Evolutionary conservation across 78 protist genomes (phyloP).

Genomic region (Dictyostelium capitatum): DNA sequence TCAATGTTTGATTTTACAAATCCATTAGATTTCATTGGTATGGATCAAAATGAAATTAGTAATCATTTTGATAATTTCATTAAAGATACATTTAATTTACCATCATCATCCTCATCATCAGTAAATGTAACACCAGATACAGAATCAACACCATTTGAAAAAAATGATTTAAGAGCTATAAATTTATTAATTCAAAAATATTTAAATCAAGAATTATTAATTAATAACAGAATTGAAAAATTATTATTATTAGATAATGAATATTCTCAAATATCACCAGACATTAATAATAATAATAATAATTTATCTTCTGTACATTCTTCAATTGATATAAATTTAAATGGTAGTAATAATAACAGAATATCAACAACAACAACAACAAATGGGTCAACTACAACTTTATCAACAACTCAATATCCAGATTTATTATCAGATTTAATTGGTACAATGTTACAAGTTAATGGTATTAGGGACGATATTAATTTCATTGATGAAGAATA

Average conservation of each 20-base stretch:
- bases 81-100: too few species aligned
- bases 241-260: neutral
- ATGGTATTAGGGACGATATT: neutral
- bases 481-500: neutral
- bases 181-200: neutral
- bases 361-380: too few species aligned
- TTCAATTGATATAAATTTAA: too few species aligned
- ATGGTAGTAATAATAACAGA: too few species aligned
- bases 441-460: neutral
- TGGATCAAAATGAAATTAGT: too few species aligned
- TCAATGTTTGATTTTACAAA: too few species aligned
- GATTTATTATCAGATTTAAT: neutral
- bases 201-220: neutral
- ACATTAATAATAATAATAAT: constrained; percentile 23
- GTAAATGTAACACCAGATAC: neutral
- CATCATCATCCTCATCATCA: too few species aligned
- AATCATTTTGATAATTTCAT: too few species aligned
- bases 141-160: neutral
- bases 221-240: neutral
- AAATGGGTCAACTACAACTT: too few species aligned
- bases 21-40: too few species aligned
- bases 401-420: neutral
- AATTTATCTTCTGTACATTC: constrained; percentile 23
- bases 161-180: neutral
- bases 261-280: neutral